These are phyloP conservation scores for Posidonia oceanica DNA, from an alignment of 116 monocot genomes.

Conservation along the genomic window DNA sequence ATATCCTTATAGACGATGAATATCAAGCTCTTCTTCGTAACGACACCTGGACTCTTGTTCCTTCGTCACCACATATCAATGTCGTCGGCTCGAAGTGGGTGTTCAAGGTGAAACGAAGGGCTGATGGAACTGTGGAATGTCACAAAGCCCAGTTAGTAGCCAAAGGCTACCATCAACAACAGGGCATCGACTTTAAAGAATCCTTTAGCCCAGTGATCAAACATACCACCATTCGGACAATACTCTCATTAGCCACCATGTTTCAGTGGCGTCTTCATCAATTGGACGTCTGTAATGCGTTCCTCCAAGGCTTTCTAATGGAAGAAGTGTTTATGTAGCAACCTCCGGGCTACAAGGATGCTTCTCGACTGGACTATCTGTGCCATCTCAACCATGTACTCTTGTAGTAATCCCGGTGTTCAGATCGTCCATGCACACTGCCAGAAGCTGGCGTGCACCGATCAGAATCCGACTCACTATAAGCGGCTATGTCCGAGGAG, in stretches of 20 bases:
- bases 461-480: too few species aligned
- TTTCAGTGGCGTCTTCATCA: too few species aligned
- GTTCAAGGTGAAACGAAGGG: background rate
- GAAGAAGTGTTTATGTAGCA: too few species aligned
- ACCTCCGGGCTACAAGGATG: too few species aligned
- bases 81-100: background rate
- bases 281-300: background rate
- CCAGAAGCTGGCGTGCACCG: too few species aligned
- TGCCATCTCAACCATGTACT: background rate
- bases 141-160: background rate
- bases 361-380: background rate
- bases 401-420: too few species aligned
- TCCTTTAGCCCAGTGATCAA: background rate
- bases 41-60: background rate
- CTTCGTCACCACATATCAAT: background rate
- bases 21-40: background rate
- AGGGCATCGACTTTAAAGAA: background rate
- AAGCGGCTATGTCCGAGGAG: too few species aligned
- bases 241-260: too few species aligned
- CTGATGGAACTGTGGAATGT: background rate
- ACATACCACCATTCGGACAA: too few species aligned
- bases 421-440: too few species aligned
- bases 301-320: background rate
- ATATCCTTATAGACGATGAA: background rate
- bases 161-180: background rate